A percentile compares a stretch with the other conserved stretches of the same genome.
phyloP scores from a whole-genome alignment of 2,329 filamentous ascomycete genomes.

The Xylaria digitata region DNA sequence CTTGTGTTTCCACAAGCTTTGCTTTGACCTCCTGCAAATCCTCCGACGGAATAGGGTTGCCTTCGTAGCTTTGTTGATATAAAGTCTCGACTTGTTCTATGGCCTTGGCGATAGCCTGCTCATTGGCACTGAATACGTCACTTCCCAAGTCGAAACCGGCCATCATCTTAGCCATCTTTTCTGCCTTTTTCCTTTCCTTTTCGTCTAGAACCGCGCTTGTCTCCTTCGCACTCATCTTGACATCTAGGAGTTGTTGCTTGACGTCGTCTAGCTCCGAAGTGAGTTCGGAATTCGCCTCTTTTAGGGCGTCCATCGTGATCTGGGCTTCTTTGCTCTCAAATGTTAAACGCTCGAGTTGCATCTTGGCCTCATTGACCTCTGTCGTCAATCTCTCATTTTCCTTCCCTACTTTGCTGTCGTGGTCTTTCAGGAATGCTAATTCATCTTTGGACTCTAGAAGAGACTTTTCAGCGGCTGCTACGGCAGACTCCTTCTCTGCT shows the following conservation, averaged over 20 bases:
- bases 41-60: constrained; percentile 83
- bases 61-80: constrained; percentile 78
- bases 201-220: constrained; percentile 89
- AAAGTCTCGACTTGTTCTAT: constrained; percentile 86
- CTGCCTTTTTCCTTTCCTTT: constrained; percentile 98
- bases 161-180: constrained; percentile 99
- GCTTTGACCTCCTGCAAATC: constrained; percentile 81
- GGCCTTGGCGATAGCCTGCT: constrained; percentile 83
- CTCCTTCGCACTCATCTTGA: constrained; percentile 96
- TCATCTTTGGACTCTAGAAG: constrained; percentile 88
- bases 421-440: constrained; percentile 84
- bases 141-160: constrained; percentile 94
- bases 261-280: constrained; percentile 92
- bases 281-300: constrained; percentile 94
- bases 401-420: constrained; percentile 82
- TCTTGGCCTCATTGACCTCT: constrained; percentile 92
- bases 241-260: constrained; percentile 94
- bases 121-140: constrained; percentile 93
- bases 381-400: constrained; percentile 88
- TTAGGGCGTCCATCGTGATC: constrained; percentile 97
- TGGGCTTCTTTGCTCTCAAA: constrained; percentile 97
- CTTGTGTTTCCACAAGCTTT: constrained; percentile 87
- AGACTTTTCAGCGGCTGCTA: constrained; percentile 81
- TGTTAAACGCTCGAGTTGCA: constrained; percentile 94
- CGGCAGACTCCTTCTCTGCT: constrained; percentile 87